Evolutionary conservation across 768 basidiomycete genomes (phyloP), one percentile per base, ranked within the genome.

Genomic region (Mycena albidolilacea): DNA sequence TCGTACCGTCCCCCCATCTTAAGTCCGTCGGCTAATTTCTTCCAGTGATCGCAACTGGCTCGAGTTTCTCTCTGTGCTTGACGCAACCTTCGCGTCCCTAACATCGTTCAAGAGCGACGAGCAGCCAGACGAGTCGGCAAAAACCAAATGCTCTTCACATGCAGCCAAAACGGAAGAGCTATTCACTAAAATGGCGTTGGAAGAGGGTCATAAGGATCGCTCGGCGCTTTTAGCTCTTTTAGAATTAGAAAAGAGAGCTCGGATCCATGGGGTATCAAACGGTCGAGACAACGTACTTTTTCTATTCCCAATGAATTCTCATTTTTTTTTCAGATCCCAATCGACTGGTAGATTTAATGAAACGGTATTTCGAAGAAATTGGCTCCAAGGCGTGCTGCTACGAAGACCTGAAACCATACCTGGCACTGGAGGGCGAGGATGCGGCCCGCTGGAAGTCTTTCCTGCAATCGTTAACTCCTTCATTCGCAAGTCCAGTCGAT

Each of bases 301-400:
- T n/a, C 19, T 50, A 17, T n/a, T n/a, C 15, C 48, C 30, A 30
- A 30, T 30, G 30, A 50, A 50, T 7, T n/a, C 48, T 50, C 21
- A 3, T 17, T 66, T 60, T 57, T 17, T 8, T 23, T 44, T 12
- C 37, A 93, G 92, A 90, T 76, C 62, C 85, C 38, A 76, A 77
- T 14, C 81, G 82, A 38, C 75, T 92, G 67, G 79, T 88, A 41
- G 77, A 80, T 12, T 83, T 92, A 67, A 82, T 96, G 78, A 84
- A 90, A 77, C 81, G 85, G 60, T 97, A 97, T 81, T 91, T 96
- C 78, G 83, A 88, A 50, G 84, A 84, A 70, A 90, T 96, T 76
- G 92, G 94, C 39, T 90, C 92, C 80, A 97, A 96, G 81, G 85
- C 92, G 7, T 95, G 94, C 80, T 96, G 95, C 80, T 95, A 91